Percentiles rank a stretch among this genome's conserved stretches.
Evolutionary conservation across 768 basidiomycete genomes (phyloP).

Genomic region (Lactarius trivialis): DNA sequence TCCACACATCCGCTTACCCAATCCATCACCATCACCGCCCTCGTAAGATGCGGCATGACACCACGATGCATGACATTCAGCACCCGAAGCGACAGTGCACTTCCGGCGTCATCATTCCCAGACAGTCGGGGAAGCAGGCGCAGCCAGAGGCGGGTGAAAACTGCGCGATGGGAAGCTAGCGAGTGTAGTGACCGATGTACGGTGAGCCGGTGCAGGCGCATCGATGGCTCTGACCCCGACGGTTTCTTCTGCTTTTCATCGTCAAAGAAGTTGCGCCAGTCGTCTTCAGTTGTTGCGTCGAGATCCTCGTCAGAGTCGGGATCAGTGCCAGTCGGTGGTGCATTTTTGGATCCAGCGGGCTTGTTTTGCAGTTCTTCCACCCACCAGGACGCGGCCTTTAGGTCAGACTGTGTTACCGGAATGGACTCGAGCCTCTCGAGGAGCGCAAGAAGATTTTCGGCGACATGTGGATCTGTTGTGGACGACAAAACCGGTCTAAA

Average conservation of each 20-base stretch:
- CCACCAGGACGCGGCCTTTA: constrained; percentile 84
- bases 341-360: constrained; percentile 42
- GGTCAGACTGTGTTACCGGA: constrained; percentile 59
- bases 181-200: constrained; percentile 74
- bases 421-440: constrained; percentile 66
- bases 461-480: constrained; percentile 32
- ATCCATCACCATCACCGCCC: constrained; percentile 80
- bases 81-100: constrained; percentile 45
- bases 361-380: constrained; percentile 56
- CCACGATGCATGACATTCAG: constrained; percentile 77
- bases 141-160: constrained; percentile 81
- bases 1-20: constrained; percentile 86
- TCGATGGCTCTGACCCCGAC: constrained; percentile 33
- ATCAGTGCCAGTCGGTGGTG: constrained; percentile 1
- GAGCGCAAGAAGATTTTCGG: constrained; percentile 52
- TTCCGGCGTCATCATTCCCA: constrained; percentile 29
- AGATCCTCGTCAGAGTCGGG: constrained; percentile 28
- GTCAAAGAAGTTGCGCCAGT: constrained; percentile 86
- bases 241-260: constrained; percentile 39
- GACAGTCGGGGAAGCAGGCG: constrained; percentile 57
- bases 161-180: constrained; percentile 67
- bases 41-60: constrained; percentile 76
- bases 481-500: constrained; percentile 24
- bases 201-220: constrained; percentile 57
- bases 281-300: constrained; percentile 37